phyloP scores from a whole-genome alignment of 2,329 filamentous ascomycete genomes.

The Aspergillus persii region DNA sequence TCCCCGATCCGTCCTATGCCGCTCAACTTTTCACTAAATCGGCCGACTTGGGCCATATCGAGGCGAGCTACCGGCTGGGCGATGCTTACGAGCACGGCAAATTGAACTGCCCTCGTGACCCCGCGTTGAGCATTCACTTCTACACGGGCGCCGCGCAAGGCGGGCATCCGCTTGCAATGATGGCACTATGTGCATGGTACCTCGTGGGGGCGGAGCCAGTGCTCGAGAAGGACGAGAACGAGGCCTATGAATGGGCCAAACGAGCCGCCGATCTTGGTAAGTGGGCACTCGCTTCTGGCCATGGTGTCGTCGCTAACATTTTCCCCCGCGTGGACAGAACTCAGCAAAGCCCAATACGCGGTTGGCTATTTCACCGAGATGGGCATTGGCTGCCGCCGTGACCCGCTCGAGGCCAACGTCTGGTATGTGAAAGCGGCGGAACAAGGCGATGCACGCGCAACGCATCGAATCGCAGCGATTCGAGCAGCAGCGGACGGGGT shows the following conservation, averaged over 20 bases:
- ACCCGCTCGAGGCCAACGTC: slow-evolving; percentile 94
- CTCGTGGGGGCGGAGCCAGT: slow-evolving; percentile 91
- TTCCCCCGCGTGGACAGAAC: slow-evolving; percentile 29
- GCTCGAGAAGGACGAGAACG: slow-evolving; percentile 89
- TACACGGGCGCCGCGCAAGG: slow-evolving; percentile 89
- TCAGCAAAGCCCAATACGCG: slow-evolving; percentile 79
- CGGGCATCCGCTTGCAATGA: slow-evolving; percentile 86
- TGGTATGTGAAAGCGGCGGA: slow-evolving; percentile 98
- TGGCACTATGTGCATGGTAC: slow-evolving; percentile 98
- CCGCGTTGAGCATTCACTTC: slow-evolving; percentile 92
- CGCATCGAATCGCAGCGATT: slow-evolving; percentile 81
- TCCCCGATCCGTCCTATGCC: slow-evolving; percentile 84
- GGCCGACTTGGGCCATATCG: slow-evolving; percentile 83
- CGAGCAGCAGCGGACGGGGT: slow-evolving; percentile 70
- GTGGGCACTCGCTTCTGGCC: slow-evolving; percentile 31
- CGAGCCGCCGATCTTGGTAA: slow-evolving; percentile 81
- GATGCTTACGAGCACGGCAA: slow-evolving; percentile 94
- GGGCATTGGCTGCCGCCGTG: slow-evolving; percentile 92
- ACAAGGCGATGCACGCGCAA: slow-evolving; percentile 84
- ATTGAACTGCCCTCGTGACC: slow-evolving; percentile 82
- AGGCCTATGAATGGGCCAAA: slow-evolving; percentile 94
- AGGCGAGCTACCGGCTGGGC: slow-evolving; percentile 86
- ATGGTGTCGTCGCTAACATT: no score
- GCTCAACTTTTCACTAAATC: slow-evolving; percentile 93
- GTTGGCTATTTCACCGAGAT: slow-evolving; percentile 97